phyloP scores from a whole-genome alignment of 176 grass and related monocot genomes.

The Chrysopogon serrulatus region DNA sequence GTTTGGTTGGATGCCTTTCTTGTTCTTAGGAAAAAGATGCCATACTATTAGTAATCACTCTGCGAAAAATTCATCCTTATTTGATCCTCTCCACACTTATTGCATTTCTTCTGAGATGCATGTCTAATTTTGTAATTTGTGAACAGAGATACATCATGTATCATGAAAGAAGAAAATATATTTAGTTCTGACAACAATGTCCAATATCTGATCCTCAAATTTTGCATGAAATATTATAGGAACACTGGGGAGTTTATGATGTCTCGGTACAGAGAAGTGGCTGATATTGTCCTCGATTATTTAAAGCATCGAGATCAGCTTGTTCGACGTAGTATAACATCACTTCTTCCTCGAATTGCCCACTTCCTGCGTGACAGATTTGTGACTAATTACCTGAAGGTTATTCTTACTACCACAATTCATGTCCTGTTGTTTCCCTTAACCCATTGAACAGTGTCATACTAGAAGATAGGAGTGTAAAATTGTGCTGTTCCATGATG shows the following conservation, averaged over 20 bases:
- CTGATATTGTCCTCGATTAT: conserved; percentile 96
- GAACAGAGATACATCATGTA: not conserved
- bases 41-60: not conserved
- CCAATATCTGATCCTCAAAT: conserved; percentile 14
- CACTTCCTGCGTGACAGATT: conserved; percentile 99
- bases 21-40: not conserved
- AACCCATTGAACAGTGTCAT: not conserved
- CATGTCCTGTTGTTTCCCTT: not conserved
- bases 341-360: conserved; percentile 98
- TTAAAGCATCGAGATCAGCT: conserved; percentile 85
- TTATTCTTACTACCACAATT: conserved; percentile 35
- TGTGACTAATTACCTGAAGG: conserved; percentile 96
- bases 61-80: not conserved
- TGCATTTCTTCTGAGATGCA: not conserved
- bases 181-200: conserved; percentile 11
- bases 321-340: conserved; percentile 97
- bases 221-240: conserved; percentile 43
- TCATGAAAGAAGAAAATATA: not conserved
- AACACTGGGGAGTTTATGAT: conserved; percentile 99
- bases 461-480: not conserved
- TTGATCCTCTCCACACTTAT: not conserved
- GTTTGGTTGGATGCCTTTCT: conserved; percentile 2
- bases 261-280: conserved; percentile 98
- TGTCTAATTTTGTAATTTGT: not conserved
- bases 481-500: not conserved